Base-by-base conservation (phyloP, 345 rosid genomes). In the Atalantia buxifolia region DNA sequence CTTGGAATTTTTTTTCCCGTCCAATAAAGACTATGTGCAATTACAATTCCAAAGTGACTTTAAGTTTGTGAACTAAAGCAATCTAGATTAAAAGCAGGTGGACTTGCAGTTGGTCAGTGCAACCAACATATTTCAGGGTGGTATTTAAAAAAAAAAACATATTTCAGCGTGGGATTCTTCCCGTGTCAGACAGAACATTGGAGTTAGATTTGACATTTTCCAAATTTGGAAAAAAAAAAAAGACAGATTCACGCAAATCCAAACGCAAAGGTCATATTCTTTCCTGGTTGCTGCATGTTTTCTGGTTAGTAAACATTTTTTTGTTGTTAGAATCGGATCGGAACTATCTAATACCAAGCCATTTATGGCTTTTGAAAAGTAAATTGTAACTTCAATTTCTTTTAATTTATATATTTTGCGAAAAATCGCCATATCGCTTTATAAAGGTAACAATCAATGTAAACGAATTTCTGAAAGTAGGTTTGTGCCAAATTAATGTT, bases 141-240 rank as follows among this genome's bases (percentile, higher is more conserved):
- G 4, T 12, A 45, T 13, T 12, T 0, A 2, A 42, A 0, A 3
- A 45, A 12, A 45, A 45, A 45, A 59, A 28, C 18, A 21, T 75
- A 62, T 25, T 75, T 30, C 24, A 31, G 68, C 35, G 71, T 60
- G 33, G 24, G 45, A n/a, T 61, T 66, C 60, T 77, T 66, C 82
- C 75, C 75, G 53, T 82, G 80, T 48, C 85, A 79, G 84, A 83
- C 79, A 80, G 16, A 66, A 21, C 63, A 24, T 75, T 69, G 79
- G 79, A 57, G 76, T 66, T 65, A 69, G 78, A 66, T n/a, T 48
- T 28, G 22, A 64, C 1, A 74, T 68, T 67, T 80, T 80, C 80
- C 75, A 75, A 57, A 18, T 80, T 31, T 35, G 83, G 81, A 13
- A 76, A 76, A 80, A 56, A 12, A 35, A 36, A 66, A 40, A 53